Conservation (phyloP, 257 asterid species). For the Salvia splendens region DNA sequence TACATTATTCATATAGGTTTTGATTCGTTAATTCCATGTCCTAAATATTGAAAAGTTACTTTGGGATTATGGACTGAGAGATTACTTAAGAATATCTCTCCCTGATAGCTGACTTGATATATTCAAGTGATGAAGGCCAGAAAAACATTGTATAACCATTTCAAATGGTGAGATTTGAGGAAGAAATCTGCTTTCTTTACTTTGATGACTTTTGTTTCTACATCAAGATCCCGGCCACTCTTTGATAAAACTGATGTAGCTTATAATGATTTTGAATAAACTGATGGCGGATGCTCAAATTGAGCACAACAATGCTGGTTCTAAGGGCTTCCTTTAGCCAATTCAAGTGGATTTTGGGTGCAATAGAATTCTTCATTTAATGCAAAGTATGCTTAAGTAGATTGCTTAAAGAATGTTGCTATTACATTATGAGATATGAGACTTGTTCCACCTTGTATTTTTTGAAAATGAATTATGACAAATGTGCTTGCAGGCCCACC, state of each 20-base stretch:
- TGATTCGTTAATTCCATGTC: background rate
- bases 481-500: slow-evolving; percentile 61
- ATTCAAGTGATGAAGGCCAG: slow-evolving; percentile 5
- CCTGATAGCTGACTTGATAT: slow-evolving; percentile 12
- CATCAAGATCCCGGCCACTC: background rate
- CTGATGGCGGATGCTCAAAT: background rate
- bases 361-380: background rate
- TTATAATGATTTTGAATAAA: background rate
- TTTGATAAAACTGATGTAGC: slow-evolving; percentile 14
- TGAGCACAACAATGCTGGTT: background rate
- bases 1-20: background rate
- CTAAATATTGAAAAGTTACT: slow-evolving; percentile 1
- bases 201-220: slow-evolving; percentile 6
- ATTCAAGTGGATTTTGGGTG: slow-evolving; percentile 8
- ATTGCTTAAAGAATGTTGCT: slow-evolving; percentile 9
- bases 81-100: background rate
- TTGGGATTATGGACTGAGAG: background rate
- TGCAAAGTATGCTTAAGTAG: background rate
- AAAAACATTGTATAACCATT: background rate
- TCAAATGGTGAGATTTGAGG: background rate
- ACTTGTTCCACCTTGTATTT: slow-evolving; percentile 13
- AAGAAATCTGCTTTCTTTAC: background rate
- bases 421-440: slow-evolving; percentile 12
- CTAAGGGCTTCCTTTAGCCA: background rate
- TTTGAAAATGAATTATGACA: slow-evolving; percentile 10